phyloP scores from a whole-genome alignment of 768 basidiomycete species.

The Leccinum subtestaceum region DNA sequence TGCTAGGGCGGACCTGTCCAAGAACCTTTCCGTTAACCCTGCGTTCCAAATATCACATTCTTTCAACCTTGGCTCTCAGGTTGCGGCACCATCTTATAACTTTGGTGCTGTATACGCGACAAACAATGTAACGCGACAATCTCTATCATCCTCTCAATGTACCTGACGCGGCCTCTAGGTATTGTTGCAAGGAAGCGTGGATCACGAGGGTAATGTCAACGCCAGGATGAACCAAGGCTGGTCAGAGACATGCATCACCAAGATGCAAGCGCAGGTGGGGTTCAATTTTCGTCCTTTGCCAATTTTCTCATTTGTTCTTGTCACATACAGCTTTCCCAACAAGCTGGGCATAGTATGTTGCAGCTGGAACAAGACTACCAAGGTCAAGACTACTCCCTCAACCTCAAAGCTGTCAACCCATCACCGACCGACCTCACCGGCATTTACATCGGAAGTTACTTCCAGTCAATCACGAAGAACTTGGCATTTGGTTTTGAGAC shows the following conservation, averaged over 20 bases:
- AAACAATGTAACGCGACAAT: constrained; percentile 51
- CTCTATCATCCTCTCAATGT: constrained; percentile 16
- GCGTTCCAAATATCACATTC: constrained; percentile 98
- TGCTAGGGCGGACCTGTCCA: constrained; percentile 92
- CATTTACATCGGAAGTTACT: constrained; percentile 86
- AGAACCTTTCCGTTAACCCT: constrained; percentile 89
- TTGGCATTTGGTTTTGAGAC: constrained; percentile 86
- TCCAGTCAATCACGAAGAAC: constrained; percentile 90
- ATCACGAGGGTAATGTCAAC: constrained; percentile 89
- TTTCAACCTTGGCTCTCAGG: constrained; percentile 86
- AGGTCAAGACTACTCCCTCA: constrained; percentile 83
- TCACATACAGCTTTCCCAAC: constrained; percentile 61
- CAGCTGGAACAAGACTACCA: constrained; percentile 93
- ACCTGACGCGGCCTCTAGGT: constrained; percentile 47
- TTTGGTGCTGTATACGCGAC: constrained; percentile 93
- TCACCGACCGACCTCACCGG: constrained; percentile 85
- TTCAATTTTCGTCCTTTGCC: not conserved
- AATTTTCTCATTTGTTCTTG: constrained; percentile 8
- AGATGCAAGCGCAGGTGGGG: constrained; percentile 83
- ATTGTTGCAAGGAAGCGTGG: constrained; percentile 90
- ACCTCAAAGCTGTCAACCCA: constrained; percentile 88
- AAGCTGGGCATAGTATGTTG: constrained; percentile 83
- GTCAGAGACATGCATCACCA: constrained; percentile 73
- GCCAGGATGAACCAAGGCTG: constrained; percentile 89
- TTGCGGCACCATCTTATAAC: constrained; percentile 84